Base-by-base conservation (phyloP, 1,284 basidiomycete species). In the Rhodotorula sp. region DNA sequence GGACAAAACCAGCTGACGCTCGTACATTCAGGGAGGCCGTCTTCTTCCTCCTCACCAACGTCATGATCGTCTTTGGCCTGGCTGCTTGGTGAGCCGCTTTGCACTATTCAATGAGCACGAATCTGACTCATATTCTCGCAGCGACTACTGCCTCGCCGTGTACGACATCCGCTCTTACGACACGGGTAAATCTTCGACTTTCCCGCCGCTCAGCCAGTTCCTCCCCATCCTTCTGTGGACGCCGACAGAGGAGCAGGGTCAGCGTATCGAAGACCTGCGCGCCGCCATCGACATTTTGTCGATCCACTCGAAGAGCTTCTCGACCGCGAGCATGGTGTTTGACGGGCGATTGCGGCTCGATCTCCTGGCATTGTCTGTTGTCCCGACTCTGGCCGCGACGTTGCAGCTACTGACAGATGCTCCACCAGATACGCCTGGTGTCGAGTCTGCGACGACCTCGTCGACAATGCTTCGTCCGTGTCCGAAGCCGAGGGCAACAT, bases 371-470 rank as follows among this genome's bases (percentile, higher is more conserved):
- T 62, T 78, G 68, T 77, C 52, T 52, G 76, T 68, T 25, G 52
- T 66, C 27, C 27, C 8, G 27, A n/a, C 17, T 52, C 25, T 17
- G 3, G 10, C 1, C 41, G 16, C 14, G 8, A 25, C 17, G 2
- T 25, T 5, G 5, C 16, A 41, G 4, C 1, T 9, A 10, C 45
- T 53, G 23, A 3, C 19, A 34, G 2, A 14, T 48, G 9, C 14
- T 13, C 4, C 45, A 16, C 21, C 48, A 75, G 74, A 8, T 76
- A 76, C 56, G 72, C 75, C 21, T 74, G 67, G 66, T 80, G 80
- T 63, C 77, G 80, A 9, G 79, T 79, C 7, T 76, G 78, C 54
- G 80, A 81, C 61, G 80, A 81, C 73, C 66, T 80, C 23, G 75
- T 80, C 63, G 80, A 81, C 67, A 71, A 79, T n/a, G 71, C 78